Base-by-base conservation (phyloP, 2,329 filamentous ascomycete species). In the Karstenula rhodostoma region DNA sequence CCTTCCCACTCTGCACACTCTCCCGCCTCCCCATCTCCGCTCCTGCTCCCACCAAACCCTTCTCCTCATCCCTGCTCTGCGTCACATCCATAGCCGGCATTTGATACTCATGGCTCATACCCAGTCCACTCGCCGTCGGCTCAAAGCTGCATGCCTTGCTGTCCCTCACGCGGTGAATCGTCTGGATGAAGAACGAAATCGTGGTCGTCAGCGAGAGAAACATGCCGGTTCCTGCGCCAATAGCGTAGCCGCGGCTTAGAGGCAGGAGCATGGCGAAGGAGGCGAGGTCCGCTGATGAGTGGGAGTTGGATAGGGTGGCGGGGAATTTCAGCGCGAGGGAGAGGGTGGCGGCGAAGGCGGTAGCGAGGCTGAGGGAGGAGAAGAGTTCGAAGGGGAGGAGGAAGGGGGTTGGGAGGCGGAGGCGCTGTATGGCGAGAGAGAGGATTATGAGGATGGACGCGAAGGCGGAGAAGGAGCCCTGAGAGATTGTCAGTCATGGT, bases 111-210 rank as follows among this genome's bases (percentile, higher is more conserved):
- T 72, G 65, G 1, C 63, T 55, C 69, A 74, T 74, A 8, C 72
- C 72, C 10, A 75, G 60, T 22, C 65, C 63, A 6, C 71, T 73
- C n/a, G 67, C 71, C 12, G 68, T 73, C 33, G 73, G 73, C 58
- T 74, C 72, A 48, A 75, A 75, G 4, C 67, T 70, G 57, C 69
- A 74, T 48, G 62, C 65, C 44, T 72, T 67, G 33, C 62, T 65
- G 12, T 59, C 62, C 23, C 61, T 58, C 10, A 51, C 52, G 25
- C 62, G 61, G 8, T 63, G 57, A 37, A 67, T 70, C 17, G 62
- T 59, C 15, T 63, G 58, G 4, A 73, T 59, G 9, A 62, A 48
- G 22, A 66, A 61, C 5, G 61, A 54, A 10, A 71, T 62, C 22
- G 65, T 67, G 4, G 68, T 65, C 12, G 62, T 49, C 25, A 67